Conservation (phyloP, 2,329 filamentous ascomycete genomes). For the Aureobasidium zeae region DNA sequence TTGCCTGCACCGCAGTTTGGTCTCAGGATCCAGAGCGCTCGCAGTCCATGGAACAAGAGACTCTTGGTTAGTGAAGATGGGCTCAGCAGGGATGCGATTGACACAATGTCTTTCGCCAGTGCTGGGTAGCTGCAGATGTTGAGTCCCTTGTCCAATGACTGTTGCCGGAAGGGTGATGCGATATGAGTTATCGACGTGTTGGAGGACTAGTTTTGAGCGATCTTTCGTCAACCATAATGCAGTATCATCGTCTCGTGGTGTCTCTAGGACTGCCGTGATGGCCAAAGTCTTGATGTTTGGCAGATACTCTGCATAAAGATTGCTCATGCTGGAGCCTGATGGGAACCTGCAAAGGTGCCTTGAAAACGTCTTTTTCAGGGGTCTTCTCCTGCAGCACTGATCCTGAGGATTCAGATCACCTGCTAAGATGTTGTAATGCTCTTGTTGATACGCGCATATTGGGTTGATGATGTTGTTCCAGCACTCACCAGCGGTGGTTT, state of each 20-base stretch:
- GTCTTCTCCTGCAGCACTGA: too few species aligned
- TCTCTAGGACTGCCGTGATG: slow-evolving; percentile 45
- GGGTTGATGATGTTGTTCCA: too few species aligned
- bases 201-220: slow-evolving; percentile 35
- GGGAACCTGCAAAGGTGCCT: too few species aligned
- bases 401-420: too few species aligned
- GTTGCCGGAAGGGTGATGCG: slow-evolving; percentile 39
- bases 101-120: slow-evolving; percentile 4
- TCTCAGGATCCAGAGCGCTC: slow-evolving; percentile 23
- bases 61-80: slow-evolving; percentile 18
- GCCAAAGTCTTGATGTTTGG: slow-evolving; percentile 53
- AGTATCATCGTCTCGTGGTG: slow-evolving; percentile 35
- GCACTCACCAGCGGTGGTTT: too few species aligned
- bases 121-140: slow-evolving; percentile 13
- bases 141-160: slow-evolving; percentile 34
- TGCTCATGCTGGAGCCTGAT: slow-evolving; percentile 26
- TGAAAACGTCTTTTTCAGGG: too few species aligned
- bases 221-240: slow-evolving; percentile 37
- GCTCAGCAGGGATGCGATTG: slow-evolving; percentile 1
- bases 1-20: slow-evolving; percentile 23
- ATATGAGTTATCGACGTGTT: slow-evolving; percentile 38
- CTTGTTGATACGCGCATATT: too few species aligned
- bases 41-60: slow-evolving; percentile 39
- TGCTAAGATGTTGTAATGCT: too few species aligned
- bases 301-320: slow-evolving; percentile 52